Evolutionary conservation across 1,284 basidiomycete species (phyloP).

Genomic region (Malassezia dermatis): DNA sequence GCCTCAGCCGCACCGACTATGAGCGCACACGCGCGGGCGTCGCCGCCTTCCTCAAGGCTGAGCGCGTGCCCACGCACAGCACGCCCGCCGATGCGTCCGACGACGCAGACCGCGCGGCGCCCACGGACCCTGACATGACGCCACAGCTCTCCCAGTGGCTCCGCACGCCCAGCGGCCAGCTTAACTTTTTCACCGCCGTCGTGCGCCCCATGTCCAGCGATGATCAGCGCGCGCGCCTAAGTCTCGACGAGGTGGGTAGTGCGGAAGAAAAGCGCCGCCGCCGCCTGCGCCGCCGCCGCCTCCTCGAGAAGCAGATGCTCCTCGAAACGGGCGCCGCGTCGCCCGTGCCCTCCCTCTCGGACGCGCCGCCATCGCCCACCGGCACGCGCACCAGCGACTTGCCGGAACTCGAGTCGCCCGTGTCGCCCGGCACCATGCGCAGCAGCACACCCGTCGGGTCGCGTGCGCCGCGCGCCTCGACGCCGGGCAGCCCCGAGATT

Average conservation of each 20-base stretch:
- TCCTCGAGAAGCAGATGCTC: slow-evolving; percentile 29
- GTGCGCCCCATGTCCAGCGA: slow-evolving; percentile 15
- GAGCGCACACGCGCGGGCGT: slow-evolving; percentile 42
- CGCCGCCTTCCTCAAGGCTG: slow-evolving; percentile 41
- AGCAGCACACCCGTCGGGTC: slow-evolving; percentile 9
- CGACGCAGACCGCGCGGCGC: background rate
- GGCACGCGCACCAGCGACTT: slow-evolving; percentile 6
- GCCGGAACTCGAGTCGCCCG: background rate
- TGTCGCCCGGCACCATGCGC: background rate
- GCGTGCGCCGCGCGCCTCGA: background rate
- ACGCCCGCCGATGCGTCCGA: background rate
- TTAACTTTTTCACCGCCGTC: slow-evolving; percentile 32
- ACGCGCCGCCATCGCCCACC: slow-evolving; percentile 5
- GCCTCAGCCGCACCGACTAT: slow-evolving; percentile 39
- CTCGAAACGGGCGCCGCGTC: slow-evolving; percentile 5
- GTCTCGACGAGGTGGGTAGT: slow-evolving; percentile 31
- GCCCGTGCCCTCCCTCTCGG: background rate
- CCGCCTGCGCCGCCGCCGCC: slow-evolving; percentile 14
- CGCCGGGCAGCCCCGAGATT: slow-evolving; percentile 5
- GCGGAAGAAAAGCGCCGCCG: slow-evolving; percentile 28
- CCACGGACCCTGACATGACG: background rate
- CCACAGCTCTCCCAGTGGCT: slow-evolving; percentile 13
- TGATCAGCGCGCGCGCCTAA: slow-evolving; percentile 16
- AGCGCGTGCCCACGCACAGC: slow-evolving; percentile 19
- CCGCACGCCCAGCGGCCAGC: slow-evolving; percentile 23